Evolutionary conservation across 306 rosid species (phyloP), one percentile per base, ranked within the genome.

Genomic region (Cucurbita ficifolia): DNA sequence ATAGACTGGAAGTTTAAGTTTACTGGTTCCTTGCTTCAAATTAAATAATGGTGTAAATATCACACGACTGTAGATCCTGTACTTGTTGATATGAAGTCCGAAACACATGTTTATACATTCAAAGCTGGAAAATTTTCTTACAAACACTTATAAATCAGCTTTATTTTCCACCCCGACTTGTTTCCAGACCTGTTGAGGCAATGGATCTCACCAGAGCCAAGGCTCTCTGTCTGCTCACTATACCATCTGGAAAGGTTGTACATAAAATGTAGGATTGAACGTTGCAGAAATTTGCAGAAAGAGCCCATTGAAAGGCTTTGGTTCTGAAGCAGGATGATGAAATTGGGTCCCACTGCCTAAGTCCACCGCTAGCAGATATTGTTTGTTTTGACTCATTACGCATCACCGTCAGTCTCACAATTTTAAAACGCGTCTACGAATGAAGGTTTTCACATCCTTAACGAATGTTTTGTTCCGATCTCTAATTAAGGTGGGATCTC

Each of bases 1-100:
- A 83, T 76, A 78, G 84, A 76, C 85, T 83, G 74, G 88, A 88
- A 73, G 52, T 82, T 67, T 85, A 76, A 83, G 59, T 22, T 39
- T 55, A 49, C 40, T 22, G 42, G 35, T 29, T 33, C 61, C 78
- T 49, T 70, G 38, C 54, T 43, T 65, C 36, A 43, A 65, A 56
- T 10, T 42, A 5, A 19, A 62, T 13, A 38, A 36, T 36, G 21
- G 40, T 58, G 76, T 73, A 73, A 73, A 73, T 73, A 73, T 56
- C 68, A 56, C 72, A 63, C 13, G 6, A 68, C 14, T 52, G 17
- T 68, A 22, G 7, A 68, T 46, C 45, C 13, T 22, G 42, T 68
- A 68, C 40, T 70, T 49, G 46, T 49, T 40, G 18, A 70, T 70
- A 70, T 21, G 22, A 70, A 48, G 40, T 22, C 55, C 8, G 5